Evolutionary conservation across 1,284 basidiomycete species (phyloP), one percentile per base, ranked within the genome.

Genomic region (Xerocomus minutiporus): DNA sequence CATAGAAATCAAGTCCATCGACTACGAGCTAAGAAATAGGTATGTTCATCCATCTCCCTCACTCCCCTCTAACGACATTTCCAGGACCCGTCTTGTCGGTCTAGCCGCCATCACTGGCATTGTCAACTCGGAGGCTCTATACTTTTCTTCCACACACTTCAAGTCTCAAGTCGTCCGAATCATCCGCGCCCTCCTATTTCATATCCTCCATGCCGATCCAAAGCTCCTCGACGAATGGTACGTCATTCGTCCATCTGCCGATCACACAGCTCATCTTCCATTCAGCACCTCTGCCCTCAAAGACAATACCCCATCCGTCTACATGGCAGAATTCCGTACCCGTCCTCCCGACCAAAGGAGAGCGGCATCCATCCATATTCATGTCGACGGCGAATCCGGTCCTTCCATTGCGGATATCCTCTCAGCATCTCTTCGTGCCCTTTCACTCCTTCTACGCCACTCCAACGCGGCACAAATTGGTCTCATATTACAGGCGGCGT

Each of bases 311-410:
- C 78, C 80, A 2, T 89, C 88, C 1, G 82, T 85, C 3, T 93
- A 88, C 69, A 77, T 92, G 61, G 81, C 81, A 32, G 90, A 94
- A 63, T 93, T 92, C 60, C 80, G 89, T 17, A 84, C 81, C 23
- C 76, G 85, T 52, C 88, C 93, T 15, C 73, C 84, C 6, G 75
- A 84, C 28, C 86, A 93, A 63, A 77, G 94, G 50, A 83, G 89
- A 40, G 91, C 93, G 0, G 84, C 88, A 5, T 93, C 92, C 1
- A 88, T 97, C 35, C 90, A 93, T 64, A 74, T 88, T 9, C 93
- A 97, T 63, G 72, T 92, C 26, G 87, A 93, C 50, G 92, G 93
- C 12, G 91, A 97, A 64, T 85, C 86, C 56, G 93, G 92, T 0
- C 93, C 94, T 29, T 81, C 84, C 1, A 74, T 74, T 36, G 71